Evolutionary conservation across 768 basidiomycete species (phyloP).

Genomic region (Pisolithus microcarpus): DNA sequence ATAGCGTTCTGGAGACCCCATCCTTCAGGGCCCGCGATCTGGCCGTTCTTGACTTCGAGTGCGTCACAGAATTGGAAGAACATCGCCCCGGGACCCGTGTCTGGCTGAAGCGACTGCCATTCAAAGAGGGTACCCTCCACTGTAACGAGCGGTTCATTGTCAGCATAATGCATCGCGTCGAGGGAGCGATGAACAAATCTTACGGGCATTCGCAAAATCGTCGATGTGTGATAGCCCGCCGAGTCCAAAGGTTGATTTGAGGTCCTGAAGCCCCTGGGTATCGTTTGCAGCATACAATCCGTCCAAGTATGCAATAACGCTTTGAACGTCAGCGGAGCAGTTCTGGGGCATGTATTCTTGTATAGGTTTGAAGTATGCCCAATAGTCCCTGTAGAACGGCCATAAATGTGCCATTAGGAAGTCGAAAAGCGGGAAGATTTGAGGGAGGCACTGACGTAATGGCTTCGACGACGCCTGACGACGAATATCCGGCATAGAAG

Average conservation of each 20-base stretch:
- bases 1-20: slow-evolving; percentile 61
- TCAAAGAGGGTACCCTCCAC: slow-evolving; percentile 51
- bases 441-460: slow-evolving; percentile 28
- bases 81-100: slow-evolving; percentile 32
- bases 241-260: slow-evolving; percentile 58
- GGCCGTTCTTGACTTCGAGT: slow-evolving; percentile 33
- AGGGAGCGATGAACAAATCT: slow-evolving; percentile 10
- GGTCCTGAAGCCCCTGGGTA: slow-evolving; percentile 37
- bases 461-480: slow-evolving; percentile 41
- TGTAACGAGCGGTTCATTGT: slow-evolving; percentile 18
- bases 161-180: slow-evolving; percentile 27
- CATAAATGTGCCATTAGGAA: not conserved
- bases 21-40: slow-evolving; percentile 38
- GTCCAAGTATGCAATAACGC: slow-evolving; percentile 57
- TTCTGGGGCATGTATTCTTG: slow-evolving; percentile 61
- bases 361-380: slow-evolving; percentile 63
- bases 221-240: slow-evolving; percentile 51
- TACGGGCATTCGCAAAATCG: slow-evolving; percentile 56
- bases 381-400: slow-evolving; percentile 11
- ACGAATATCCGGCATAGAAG: slow-evolving; percentile 38
- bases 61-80: slow-evolving; percentile 38
- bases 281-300: slow-evolving; percentile 42
- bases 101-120: slow-evolving; percentile 59
- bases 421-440: not conserved
- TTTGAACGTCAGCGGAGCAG: slow-evolving; percentile 66